Evolutionary conservation across 1,284 basidiomycete species (phyloP).

Genomic region (Tylopilus sp.): DNA sequence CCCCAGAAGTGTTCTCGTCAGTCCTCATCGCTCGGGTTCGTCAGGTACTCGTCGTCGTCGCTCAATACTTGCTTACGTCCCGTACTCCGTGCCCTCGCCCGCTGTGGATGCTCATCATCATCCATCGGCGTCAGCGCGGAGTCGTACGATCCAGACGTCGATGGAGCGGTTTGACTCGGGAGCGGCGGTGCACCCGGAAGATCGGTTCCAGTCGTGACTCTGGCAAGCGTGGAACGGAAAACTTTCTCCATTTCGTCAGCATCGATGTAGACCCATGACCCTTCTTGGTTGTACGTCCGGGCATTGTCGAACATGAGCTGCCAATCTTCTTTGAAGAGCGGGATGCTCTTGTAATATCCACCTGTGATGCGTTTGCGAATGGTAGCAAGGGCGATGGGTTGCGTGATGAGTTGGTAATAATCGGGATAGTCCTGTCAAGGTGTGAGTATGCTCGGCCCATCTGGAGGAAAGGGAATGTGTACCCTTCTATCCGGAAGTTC

Average conservation of each 20-base stretch:
- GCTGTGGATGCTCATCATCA: constrained; percentile 62
- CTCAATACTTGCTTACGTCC: constrained; percentile 67
- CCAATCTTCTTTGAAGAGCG: constrained; percentile 77
- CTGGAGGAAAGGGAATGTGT: not conserved
- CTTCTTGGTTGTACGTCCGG: constrained; percentile 83
- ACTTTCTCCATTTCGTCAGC: constrained; percentile 89
- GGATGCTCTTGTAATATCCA: constrained; percentile 71
- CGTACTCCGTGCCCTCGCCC: constrained; percentile 46
- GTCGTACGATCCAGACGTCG: constrained; percentile 52
- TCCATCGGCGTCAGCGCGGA: constrained; percentile 71
- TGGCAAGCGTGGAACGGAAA: constrained; percentile 63
- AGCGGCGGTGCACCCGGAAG: constrained; percentile 63
- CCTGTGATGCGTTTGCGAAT: constrained; percentile 80
- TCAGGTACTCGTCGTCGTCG: constrained; percentile 72
- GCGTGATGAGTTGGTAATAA: constrained; percentile 75
- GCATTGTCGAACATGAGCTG: constrained; percentile 91
- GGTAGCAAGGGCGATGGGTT: constrained; percentile 83
- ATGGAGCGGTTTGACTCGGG: constrained; percentile 35
- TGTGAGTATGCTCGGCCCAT: not conserved
- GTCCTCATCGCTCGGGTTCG: constrained; percentile 55
- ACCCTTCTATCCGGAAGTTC: constrained; percentile 73
- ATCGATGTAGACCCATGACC: constrained; percentile 89
- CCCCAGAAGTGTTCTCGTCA: constrained; percentile 18
- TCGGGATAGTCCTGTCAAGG: constrained; percentile 75
- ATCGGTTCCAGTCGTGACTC: constrained; percentile 56